A percentile compares a stretch with the other conserved stretches of the same genome.
Evolutionary conservation across 192 early-diverging fungal species (phyloP).

Genomic region (Funneliformis geosporum): DNA sequence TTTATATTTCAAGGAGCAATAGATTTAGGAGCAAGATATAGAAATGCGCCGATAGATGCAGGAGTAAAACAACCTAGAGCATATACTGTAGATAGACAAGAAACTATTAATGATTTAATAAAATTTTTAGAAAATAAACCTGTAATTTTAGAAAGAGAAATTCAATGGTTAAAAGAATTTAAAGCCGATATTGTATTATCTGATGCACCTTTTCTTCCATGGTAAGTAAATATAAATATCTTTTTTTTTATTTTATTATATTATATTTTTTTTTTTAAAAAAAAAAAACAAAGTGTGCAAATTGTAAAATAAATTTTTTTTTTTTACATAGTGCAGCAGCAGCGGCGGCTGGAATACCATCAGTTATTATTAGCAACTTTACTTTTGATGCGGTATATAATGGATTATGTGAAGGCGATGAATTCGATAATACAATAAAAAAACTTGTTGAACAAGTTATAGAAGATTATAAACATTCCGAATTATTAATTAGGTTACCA

Average conservation of each 20-base stretch:
- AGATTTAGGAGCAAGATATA: slow-evolving; percentile 50
- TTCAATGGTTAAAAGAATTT: slow-evolving; percentile 52
- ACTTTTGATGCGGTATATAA: slow-evolving; percentile 63
- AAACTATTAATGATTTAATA: slow-evolving; percentile 54
- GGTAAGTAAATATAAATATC: slow-evolving; percentile 40
- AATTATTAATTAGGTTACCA: slow-evolving; percentile 52
- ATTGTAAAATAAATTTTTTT: slow-evolving; percentile 2
- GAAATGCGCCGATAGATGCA: slow-evolving; percentile 59
- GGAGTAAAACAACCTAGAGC: slow-evolving; percentile 64
- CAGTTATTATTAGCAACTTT: slow-evolving; percentile 60
- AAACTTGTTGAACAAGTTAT: slow-evolving; percentile 44
- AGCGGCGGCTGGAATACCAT: slow-evolving; percentile 48
- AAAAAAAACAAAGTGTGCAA: neutral
- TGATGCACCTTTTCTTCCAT: slow-evolving; percentile 60
- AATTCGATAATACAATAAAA: slow-evolving; percentile 46
- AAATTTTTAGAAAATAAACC: slow-evolving; percentile 47
- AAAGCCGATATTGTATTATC: slow-evolving; percentile 57
- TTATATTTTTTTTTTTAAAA: neutral
- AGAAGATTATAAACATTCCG: slow-evolving; percentile 53
- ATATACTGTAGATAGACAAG: slow-evolving; percentile 58
- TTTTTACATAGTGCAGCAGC: slow-evolving; percentile 51
- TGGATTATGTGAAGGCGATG: slow-evolving; percentile 56
- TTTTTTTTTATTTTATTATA: slow-evolving; percentile 17
- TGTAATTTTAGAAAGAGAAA: slow-evolving; percentile 47
- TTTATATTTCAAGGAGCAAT: slow-evolving; percentile 62